A percentile compares a stretch with the other conserved stretches of the same genome.
Evolutionary conservation across 495 filamentous ascomycete genomes (phyloP).

Genomic region (Aeminium ludgeri): DNA sequence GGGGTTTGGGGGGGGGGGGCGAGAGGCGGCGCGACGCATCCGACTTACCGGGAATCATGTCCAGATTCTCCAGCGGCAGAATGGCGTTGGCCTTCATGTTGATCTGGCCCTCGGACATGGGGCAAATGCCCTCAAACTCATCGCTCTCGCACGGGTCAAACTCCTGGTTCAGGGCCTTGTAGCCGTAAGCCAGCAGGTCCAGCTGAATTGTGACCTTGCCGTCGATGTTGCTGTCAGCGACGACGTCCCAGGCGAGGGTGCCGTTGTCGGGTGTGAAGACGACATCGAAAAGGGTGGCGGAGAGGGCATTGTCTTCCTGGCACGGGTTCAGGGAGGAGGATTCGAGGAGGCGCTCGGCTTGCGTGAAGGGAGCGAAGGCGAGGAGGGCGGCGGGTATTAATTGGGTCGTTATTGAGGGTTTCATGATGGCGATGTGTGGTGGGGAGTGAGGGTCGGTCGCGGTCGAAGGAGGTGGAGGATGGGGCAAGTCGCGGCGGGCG

Average conservation of each 20-base stretch:
- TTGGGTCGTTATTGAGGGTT: no score
- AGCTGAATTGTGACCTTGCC: conserved; percentile 72
- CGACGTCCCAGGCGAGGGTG: conserved; percentile 55
- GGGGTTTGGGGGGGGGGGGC: no score
- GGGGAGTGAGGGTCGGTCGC: no score
- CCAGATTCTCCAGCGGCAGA: no score
- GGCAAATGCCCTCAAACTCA: conserved; percentile 63
- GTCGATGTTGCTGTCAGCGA: conserved; percentile 68
- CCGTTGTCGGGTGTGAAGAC: conserved; percentile 61
- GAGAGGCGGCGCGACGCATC: no score
- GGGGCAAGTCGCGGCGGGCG: no score
- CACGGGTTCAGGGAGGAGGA: conserved; percentile 28
- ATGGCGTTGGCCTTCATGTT: conserved; percentile 28
- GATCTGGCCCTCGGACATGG: conserved; percentile 79
- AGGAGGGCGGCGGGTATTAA: conserved; percentile 9
- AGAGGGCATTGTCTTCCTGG: conserved; percentile 52
- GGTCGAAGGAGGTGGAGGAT: no score
- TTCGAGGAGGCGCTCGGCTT: conserved; percentile 22
- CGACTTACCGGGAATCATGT: conserved; percentile 28
- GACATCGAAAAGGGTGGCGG: conserved; percentile 70
- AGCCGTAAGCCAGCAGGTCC: conserved; percentile 67
- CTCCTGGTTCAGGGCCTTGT: conserved; percentile 41
- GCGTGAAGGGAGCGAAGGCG: conserved; percentile 7
- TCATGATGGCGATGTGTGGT: no score
- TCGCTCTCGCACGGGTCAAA: conserved; percentile 59